Conservation (phyloP, 176 grass and related monocot species). For the Oryza nivara region DNA sequence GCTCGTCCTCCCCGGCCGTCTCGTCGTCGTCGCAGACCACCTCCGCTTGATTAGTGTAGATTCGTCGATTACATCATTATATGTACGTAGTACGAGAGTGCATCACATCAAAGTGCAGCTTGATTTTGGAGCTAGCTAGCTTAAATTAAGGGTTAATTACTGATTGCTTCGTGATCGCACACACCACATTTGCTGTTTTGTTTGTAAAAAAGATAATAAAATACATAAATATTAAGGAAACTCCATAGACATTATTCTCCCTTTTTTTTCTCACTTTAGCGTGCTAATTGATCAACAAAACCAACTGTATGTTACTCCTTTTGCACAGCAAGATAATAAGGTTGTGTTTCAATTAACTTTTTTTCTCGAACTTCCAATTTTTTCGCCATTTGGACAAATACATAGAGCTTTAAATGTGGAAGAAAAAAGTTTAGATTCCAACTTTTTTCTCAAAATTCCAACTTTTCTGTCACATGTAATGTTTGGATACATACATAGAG, state of each 20-base stretch:
- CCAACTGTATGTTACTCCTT: no score
- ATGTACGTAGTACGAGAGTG: neutral
- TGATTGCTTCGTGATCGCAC: neutral
- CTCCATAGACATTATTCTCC: neutral
- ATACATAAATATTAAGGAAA: neutral
- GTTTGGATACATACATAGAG: no score
- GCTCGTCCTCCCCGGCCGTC: slow-evolving; percentile 39
- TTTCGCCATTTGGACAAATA: no score
- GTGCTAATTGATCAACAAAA: neutral
- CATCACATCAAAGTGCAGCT: neutral
- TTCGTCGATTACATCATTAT: neutral
- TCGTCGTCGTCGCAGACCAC: slow-evolving; percentile 62
- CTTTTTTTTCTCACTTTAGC: neutral
- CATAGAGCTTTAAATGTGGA: no score
- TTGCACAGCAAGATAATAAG: no score
- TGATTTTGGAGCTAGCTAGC: neutral
- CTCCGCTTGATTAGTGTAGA: slow-evolving; percentile 37
- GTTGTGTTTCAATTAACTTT: no score
- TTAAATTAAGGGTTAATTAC: neutral
- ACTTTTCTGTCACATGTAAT: no score
- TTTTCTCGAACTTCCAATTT: no score
- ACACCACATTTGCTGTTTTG: neutral
- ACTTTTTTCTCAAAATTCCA: no score
- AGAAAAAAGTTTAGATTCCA: no score
- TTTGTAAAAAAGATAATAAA: neutral